A percentile compares a stretch with the other conserved stretches of the same genome.
These are phyloP conservation scores for Metschnikowia hibisci DNA, from an alignment of 805 yeast species.

Conservation along the genomic window DNA sequence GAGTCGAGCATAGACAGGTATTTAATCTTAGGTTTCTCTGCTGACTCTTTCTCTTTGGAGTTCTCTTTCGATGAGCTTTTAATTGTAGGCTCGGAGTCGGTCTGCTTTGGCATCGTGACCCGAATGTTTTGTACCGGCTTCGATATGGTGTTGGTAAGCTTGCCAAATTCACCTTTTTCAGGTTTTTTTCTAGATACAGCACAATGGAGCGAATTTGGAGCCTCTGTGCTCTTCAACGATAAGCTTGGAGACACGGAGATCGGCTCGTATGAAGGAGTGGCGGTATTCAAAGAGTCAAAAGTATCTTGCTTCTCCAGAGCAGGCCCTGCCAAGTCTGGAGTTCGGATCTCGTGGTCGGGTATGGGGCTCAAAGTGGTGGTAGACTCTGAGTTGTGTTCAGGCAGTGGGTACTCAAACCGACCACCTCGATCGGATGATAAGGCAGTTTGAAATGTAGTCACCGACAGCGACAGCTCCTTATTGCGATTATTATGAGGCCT, in stretches of 20 bases:
- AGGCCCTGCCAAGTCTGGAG: not conserved
- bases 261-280: slow-evolving; percentile 2
- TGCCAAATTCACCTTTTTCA: not conserved
- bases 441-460: slow-evolving; percentile 35
- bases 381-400: not conserved
- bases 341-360: not conserved
- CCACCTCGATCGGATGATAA: not conserved
- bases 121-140: not conserved
- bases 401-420: not conserved
- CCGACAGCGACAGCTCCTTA: slow-evolving; percentile 37
- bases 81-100: not conserved
- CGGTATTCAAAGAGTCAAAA: not conserved
- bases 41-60: too few relatives aligned
- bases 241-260: slow-evolving; percentile 4
- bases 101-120: not conserved
- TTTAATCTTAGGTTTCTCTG: not conserved
- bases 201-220: not conserved
- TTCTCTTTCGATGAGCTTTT: not conserved
- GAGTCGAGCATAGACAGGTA: slow-evolving; percentile 4
- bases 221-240: slow-evolving; percentile 1
- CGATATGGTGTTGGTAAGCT: not conserved
- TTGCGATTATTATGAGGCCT: not conserved
- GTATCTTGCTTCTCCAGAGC: not conserved
- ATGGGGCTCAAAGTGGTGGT: slow-evolving; percentile 2
- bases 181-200: not conserved